Evolutionary conservation across 306 rosid species (phyloP).

Genomic region (Luffa acutangula): DNA sequence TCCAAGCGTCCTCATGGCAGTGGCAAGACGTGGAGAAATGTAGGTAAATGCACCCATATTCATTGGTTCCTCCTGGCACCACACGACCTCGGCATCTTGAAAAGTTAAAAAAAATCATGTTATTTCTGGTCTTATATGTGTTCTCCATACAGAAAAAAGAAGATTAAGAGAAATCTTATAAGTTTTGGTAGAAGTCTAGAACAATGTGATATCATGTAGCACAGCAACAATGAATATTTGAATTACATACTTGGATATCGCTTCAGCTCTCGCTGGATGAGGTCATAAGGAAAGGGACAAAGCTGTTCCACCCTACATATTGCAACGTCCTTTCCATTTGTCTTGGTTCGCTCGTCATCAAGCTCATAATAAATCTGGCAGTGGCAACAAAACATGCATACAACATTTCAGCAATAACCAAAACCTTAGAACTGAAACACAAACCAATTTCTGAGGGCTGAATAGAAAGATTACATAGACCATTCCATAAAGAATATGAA

Average conservation of each 20-base stretch:
- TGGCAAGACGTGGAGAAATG: constrained; percentile 53
- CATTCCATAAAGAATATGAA: not conserved
- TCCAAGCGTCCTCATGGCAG: constrained; percentile 62
- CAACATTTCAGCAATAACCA: not conserved
- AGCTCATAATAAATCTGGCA: constrained; percentile 88
- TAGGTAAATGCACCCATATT: constrained; percentile 91
- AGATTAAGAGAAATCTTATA: not conserved
- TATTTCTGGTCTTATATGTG: not conserved
- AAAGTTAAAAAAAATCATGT: constrained; percentile 3
- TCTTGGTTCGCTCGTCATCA: constrained; percentile 64
- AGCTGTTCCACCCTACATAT: constrained; percentile 93
- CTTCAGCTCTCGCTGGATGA: constrained; percentile 81
- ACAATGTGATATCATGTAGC: not conserved
- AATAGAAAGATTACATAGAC: not conserved
- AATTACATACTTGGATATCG: constrained; percentile 78
- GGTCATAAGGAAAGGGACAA: constrained; percentile 95
- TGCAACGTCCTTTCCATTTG: constrained; percentile 66
- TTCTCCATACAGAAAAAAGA: too few relatives aligned
- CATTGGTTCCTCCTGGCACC: constrained; percentile 99
- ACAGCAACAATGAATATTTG: not conserved
- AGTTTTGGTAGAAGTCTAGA: not conserved
- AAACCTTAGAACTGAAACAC: not conserved
- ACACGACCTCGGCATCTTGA: constrained; percentile 85
- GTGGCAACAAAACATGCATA: constrained; percentile 18
- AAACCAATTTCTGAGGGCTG: not conserved